A percentile compares a stretch with the other conserved stretches of the same genome.
phyloP scores from a whole-genome alignment of 2,329 filamentous ascomycete genomes.

The Pestalotiopsis sp. region DNA sequence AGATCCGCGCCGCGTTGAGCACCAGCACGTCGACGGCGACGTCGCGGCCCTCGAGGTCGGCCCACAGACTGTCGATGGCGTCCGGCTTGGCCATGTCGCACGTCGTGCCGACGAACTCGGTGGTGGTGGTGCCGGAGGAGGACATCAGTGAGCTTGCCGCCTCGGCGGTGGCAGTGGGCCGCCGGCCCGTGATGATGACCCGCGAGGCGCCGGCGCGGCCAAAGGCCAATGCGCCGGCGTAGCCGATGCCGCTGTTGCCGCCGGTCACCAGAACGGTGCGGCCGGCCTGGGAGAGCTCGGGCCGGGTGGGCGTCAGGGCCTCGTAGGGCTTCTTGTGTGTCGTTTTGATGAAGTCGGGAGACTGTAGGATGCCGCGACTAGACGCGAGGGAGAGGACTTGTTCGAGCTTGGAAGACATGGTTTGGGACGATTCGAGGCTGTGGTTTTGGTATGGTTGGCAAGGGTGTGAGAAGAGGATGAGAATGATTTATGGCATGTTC shows the following conservation, averaged over 20 bases:
- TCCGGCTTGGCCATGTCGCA: slow-evolving; percentile 28
- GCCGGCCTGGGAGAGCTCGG: slow-evolving; percentile 44
- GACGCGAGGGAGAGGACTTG: neutral
- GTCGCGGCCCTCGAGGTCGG: slow-evolving; percentile 21
- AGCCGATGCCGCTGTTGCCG: slow-evolving; percentile 67
- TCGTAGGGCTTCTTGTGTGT: slow-evolving; percentile 38
- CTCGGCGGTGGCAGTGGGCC: slow-evolving; percentile 30
- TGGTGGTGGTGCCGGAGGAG: slow-evolving; percentile 7
- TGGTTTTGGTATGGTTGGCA: neutral
- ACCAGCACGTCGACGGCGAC: slow-evolving; percentile 37
- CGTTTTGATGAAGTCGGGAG: slow-evolving; percentile 28
- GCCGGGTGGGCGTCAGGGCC: slow-evolving; percentile 37
- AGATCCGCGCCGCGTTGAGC: slow-evolving; percentile 30
- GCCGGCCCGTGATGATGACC: slow-evolving; percentile 43
- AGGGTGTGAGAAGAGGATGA: neutral
- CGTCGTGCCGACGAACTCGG: slow-evolving; percentile 21
- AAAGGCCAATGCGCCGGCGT: slow-evolving; percentile 64
- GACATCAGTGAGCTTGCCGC: slow-evolving; percentile 18
- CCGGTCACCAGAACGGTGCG: slow-evolving; percentile 68
- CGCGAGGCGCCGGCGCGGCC: slow-evolving; percentile 39
- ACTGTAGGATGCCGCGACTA: neutral
- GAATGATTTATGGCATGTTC: neutral
- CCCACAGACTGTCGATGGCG: slow-evolving; percentile 35
- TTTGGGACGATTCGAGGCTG: neutral
- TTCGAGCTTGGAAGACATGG: neutral